Conservation (phyloP, 331 rosid species). For the Stylosanthes scabra region DNA sequence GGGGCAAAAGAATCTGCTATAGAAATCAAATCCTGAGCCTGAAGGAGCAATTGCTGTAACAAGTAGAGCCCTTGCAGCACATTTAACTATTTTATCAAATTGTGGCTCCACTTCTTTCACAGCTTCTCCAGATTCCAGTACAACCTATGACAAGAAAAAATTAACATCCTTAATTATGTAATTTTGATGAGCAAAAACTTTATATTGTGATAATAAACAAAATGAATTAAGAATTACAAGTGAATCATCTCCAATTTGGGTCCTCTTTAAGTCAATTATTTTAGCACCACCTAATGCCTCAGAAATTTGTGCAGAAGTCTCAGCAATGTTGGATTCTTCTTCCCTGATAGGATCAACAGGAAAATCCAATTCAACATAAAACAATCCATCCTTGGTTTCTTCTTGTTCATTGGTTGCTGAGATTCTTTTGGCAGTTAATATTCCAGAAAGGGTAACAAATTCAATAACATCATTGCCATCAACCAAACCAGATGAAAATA, state of each 20-base stretch:
- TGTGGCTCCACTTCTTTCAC: slow-evolving; percentile 68
- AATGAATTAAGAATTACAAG: slow-evolving; percentile 48
- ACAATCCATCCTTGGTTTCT: slow-evolving; percentile 32
- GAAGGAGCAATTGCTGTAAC: no score
- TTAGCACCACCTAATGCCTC: slow-evolving; percentile 61
- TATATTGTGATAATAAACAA: no score
- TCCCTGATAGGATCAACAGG: slow-evolving; percentile 43
- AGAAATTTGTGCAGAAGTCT: slow-evolving; percentile 46
- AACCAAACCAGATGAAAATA: slow-evolving; percentile 57
- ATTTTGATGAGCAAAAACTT: background rate
- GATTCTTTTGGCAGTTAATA: slow-evolving; percentile 54
- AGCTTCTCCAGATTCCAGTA: slow-evolving; percentile 52
- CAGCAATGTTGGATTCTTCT: slow-evolving; percentile 46
- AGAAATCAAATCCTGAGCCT: no score
- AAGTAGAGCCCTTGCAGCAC: slow-evolving; percentile 43
- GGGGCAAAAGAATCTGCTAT: no score
- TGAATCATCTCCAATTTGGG: slow-evolving; percentile 39
- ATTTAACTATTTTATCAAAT: slow-evolving; percentile 54
- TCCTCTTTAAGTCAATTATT: slow-evolving; percentile 53
- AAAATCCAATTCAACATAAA: slow-evolving; percentile 58
- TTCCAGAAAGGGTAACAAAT: slow-evolving; percentile 66
- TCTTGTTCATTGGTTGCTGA: slow-evolving; percentile 41
- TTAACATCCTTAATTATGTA: slow-evolving; percentile 17
- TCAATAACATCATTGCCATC: slow-evolving; percentile 47
- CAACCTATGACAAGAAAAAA: slow-evolving; percentile 53